Evolutionary conservation across 2,329 filamentous ascomycete genomes (phyloP), one percentile per base, ranked within the genome.

Genomic region (Aspergillus novoparasiticus): DNA sequence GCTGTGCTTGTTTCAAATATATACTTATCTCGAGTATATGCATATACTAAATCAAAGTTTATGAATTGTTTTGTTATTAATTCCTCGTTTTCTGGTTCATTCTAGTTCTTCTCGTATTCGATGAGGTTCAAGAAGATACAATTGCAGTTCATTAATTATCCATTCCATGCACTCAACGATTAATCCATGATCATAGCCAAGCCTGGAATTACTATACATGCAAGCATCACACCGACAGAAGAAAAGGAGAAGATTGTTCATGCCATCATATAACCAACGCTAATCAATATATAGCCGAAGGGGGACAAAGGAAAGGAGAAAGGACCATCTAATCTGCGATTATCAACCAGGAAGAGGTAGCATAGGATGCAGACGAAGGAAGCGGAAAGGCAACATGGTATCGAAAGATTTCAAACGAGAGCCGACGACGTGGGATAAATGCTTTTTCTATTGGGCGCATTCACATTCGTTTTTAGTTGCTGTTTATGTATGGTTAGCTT

Each of bases 201-300:
- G 57, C 59, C 56, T 61, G 61, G 58, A 36, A 48, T 19, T 69
- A 71, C 64, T 64, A 59, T 72, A 69, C 66, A 72, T 58, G 16
- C 21, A 36, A 36, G 59, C 59, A 66, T 54, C 59, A 60, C 32
- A 61, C 56, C 50, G n/a, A 51, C 19, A 51, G 26, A 50, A 36
- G 28, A 57, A 32, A 50, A 36, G 26, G 48, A 60, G 39, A 57
- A 58, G 60, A n/a, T 39, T 55, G n/a, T n/a, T 39, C 51, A 39
- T 55, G 51, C 30, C 32, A 55, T 39, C 51, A 55, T 39, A 26
- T 36, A 55, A 36, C 12, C 32, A 14, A 28, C 51, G 51, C 51
- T 36, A 55, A 55, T 36, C 26, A 23, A 10, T 55, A 55, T 55
- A 39, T 55, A 55, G 30, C 21, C 6, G 8, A 14, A 16, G 34